Evolutionary conservation across 1,139 yeast genomes (phyloP).

Genomic region (Saccharomyces hybrid): DNA sequence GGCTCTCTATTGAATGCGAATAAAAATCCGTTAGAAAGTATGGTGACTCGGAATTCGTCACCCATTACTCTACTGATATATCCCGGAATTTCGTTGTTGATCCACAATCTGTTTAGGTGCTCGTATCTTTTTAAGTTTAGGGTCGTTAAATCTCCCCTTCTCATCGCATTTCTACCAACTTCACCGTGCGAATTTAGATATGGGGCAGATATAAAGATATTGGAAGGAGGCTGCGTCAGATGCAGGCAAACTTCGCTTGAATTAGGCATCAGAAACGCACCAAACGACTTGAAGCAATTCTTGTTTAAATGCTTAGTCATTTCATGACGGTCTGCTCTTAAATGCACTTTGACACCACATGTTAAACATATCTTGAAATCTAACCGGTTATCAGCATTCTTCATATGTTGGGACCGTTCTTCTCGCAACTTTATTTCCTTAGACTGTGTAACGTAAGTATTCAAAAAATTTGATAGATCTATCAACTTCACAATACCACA

Average conservation of each 20-base stretch:
- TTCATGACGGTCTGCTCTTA: constrained; percentile 26
- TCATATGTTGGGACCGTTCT: constrained; percentile 20
- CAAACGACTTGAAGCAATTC: constrained; percentile 33
- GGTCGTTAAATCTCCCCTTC: constrained; percentile 48
- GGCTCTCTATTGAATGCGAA: constrained; percentile 27
- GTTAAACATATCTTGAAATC: constrained; percentile 37
- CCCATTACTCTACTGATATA: constrained; percentile 34
- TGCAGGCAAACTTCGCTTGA: constrained; percentile 36
- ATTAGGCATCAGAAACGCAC: constrained; percentile 42
- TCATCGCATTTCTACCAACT: constrained; percentile 46
- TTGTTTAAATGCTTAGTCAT: constrained; percentile 33
- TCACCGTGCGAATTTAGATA: constrained; percentile 70
- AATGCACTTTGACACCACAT: constrained; percentile 37
- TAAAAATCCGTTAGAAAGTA: constrained; percentile 27
- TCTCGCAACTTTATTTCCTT: constrained; percentile 24
- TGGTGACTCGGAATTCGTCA: constrained; percentile 30
- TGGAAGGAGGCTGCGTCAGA: constrained; percentile 33
- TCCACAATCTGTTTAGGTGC: constrained; percentile 52
- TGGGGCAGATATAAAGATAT: constrained; percentile 47
- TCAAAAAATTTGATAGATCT: constrained; percentile 58
- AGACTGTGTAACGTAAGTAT: constrained; percentile 56
- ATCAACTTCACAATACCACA: constrained; percentile 62
- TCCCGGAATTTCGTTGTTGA: constrained; percentile 46
- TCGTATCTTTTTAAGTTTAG: constrained; percentile 47
- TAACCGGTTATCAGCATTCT: constrained; percentile 30